These are phyloP conservation scores for Mucor irregularis DNA, from an alignment of 371 early-diverging fungal species.

Conservation along the genomic window DNA sequence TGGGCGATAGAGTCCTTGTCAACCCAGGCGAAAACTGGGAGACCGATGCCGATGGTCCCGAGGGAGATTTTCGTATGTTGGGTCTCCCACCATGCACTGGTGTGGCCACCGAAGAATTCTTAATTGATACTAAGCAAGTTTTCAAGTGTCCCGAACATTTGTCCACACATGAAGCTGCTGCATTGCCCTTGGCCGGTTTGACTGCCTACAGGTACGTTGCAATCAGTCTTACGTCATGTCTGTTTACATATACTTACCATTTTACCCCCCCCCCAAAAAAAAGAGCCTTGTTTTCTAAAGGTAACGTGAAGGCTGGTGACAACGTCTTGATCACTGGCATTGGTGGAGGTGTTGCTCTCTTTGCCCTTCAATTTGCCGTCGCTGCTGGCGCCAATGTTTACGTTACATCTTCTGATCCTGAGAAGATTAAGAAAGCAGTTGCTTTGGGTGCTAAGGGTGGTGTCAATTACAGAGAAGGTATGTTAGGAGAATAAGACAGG, in stretches of 20 bases:
- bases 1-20: slow-evolving; percentile 49
- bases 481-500: not conserved
- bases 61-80: slow-evolving; percentile 58
- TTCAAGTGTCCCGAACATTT: slow-evolving; percentile 62
- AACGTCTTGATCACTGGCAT: slow-evolving; percentile 76
- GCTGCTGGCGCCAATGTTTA: slow-evolving; percentile 71
- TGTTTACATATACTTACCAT: slow-evolving; percentile 4
- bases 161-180: slow-evolving; percentile 64
- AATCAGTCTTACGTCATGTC: not conserved
- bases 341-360: slow-evolving; percentile 76
- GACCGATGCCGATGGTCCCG: slow-evolving; percentile 54
- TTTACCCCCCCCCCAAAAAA: too few relatives aligned
- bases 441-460: slow-evolving; percentile 71
- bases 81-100: slow-evolving; percentile 51
- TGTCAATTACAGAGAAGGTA: slow-evolving; percentile 70
- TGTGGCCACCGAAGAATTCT: slow-evolving; percentile 55
- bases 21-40: slow-evolving; percentile 58
- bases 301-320: slow-evolving; percentile 53
- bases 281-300: slow-evolving; percentile 64
- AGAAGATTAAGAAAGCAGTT: slow-evolving; percentile 66
- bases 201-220: slow-evolving; percentile 67
- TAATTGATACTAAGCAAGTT: slow-evolving; percentile 45
- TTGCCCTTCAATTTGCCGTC: slow-evolving; percentile 68
- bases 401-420: slow-evolving; percentile 67
- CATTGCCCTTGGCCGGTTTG: slow-evolving; percentile 70